Evolutionary conservation across 371 early-diverging fungal species (phyloP).

Genomic region (Mucor plumbeus): DNA sequence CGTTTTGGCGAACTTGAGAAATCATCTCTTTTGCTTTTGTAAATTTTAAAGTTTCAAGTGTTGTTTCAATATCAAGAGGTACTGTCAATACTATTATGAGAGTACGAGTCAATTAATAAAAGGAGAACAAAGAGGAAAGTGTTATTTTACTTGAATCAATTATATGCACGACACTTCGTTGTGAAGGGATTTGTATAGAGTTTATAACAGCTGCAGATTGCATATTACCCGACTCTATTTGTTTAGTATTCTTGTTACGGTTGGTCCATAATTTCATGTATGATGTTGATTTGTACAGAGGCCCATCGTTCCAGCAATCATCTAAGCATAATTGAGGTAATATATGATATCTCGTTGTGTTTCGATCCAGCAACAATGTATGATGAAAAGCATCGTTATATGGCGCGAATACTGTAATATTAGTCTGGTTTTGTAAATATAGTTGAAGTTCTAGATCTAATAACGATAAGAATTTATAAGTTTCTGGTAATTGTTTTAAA

Average conservation of each 20-base stretch:
- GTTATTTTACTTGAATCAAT: slow-evolving; percentile 13
- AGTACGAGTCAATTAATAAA: neutral
- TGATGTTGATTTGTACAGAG: slow-evolving; percentile 2
- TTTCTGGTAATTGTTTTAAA: neutral
- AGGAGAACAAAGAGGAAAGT: neutral
- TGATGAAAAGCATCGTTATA: slow-evolving; percentile 15
- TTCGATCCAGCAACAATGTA: neutral
- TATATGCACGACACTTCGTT: slow-evolving; percentile 10
- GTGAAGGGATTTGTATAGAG: slow-evolving; percentile 1
- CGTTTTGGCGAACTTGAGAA: neutral
- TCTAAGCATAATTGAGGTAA: neutral
- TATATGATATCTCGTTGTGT: slow-evolving; percentile 9
- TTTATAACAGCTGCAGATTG: slow-evolving; percentile 11
- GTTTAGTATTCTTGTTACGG: slow-evolving; percentile 1
- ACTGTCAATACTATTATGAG: slow-evolving; percentile 5
- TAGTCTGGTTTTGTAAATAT: neutral
- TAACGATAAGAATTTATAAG: neutral
- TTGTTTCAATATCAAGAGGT: slow-evolving; percentile 17
- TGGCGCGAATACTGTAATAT: slow-evolving; percentile 19
- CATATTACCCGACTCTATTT: slow-evolving; percentile 16
- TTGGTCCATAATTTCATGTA: neutral
- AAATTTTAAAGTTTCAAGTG: slow-evolving; percentile 1
- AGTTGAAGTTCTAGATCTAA: neutral
- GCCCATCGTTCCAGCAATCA: neutral
- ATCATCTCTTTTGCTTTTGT: slow-evolving; percentile 19